Base-by-base conservation (phyloP, 768 basidiomycete species). In the Galerina sulciceps region DNA sequence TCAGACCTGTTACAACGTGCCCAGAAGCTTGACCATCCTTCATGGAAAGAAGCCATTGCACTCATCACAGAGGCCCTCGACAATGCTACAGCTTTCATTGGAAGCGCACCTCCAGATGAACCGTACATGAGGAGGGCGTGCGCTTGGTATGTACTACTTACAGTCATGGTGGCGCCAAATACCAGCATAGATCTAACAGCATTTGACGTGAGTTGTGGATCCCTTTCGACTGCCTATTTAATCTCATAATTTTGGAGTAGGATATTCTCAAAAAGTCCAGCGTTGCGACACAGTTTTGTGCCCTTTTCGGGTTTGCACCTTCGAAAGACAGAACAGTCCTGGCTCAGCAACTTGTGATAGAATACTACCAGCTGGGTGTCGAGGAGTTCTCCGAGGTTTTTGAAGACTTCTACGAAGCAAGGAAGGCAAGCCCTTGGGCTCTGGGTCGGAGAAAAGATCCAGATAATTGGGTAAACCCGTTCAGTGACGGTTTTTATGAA, bases 101-200 rank as follows among this genome's bases (percentile, higher is more conserved):
- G 73, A 0, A 70, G 82, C 45, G 85, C 86, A 0, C 86, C 87
- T 0, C 88, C 87, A 0, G 87, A 89, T 64, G 81, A 82, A 45
- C 74, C 84, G 11, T 77, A 86, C 63, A 83, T 86, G 79, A 81
- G 81, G 72, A 81, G 78, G 35, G 80, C 87, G 3, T 65, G 83
- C 10, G 83, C 85, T 65, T 87, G 86, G 85, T 81, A 79, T 67
- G 79, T 86, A 15, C 66, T 85, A n/a, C 74, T 88, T 37, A 79
- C 76, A 5, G 69, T 89, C 23, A 73, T 82, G 4, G 74, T 85
- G 51, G 77, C 75, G 46, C 86, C 85, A 3, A 77, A 84, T 22
- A 61, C 85, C 36, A 81, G 79, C 55, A 54, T 67, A 0, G 80
- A 85, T 64, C 68, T 89, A 45, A 63, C 65, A 6, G 84, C 88